Evolutionary conservation across 805 yeast genomes (phyloP).

Genomic region (Candida chauliodis): DNA sequence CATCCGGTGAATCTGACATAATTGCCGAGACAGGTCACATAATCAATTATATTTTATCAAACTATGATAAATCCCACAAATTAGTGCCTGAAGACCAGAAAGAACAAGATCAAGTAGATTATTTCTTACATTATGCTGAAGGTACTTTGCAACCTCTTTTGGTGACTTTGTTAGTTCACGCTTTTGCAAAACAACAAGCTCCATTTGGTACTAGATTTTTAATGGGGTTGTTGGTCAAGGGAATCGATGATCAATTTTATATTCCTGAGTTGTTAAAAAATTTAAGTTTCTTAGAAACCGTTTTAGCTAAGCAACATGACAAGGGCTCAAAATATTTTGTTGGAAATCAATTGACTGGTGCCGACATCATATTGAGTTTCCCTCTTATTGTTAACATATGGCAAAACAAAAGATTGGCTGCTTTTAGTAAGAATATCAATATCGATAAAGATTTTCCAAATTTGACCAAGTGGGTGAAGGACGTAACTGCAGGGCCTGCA

Average conservation of each 20-base stretch:
- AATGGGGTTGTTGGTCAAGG: constrained; percentile 18
- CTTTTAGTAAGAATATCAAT: constrained; percentile 10
- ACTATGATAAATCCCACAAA: constrained; percentile 43
- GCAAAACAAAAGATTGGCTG: constrained; percentile 16
- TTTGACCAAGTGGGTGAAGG: constrained; percentile 21
- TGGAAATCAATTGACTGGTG: constrained; percentile 49
- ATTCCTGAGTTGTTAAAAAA: constrained; percentile 19
- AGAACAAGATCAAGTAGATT: constrained; percentile 44
- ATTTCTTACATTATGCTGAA: constrained; percentile 57
- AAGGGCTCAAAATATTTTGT: constrained; percentile 38
- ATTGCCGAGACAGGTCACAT: constrained; percentile 64
- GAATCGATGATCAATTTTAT: constrained; percentile 25
- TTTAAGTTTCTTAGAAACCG: constrained; percentile 25
- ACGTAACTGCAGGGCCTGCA: constrained; percentile 12
- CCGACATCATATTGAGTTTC: constrained; percentile 53
- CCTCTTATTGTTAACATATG: constrained; percentile 35
- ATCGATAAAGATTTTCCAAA: constrained; percentile 17
- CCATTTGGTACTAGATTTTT: constrained; percentile 25
- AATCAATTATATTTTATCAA: constrained; percentile 45
- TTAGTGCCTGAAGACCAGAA: constrained; percentile 36
- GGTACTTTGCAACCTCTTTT: constrained; percentile 55
- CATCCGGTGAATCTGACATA: constrained; percentile 14
- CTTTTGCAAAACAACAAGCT: constrained; percentile 21
- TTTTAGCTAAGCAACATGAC: constrained; percentile 20
- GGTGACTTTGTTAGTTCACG: constrained; percentile 27